A percentile compares a stretch with the other conserved stretches of the same genome.
Evolutionary conservation across 2,329 filamentous ascomycete genomes (phyloP).

Genomic region (Scytalidium sp.): DNA sequence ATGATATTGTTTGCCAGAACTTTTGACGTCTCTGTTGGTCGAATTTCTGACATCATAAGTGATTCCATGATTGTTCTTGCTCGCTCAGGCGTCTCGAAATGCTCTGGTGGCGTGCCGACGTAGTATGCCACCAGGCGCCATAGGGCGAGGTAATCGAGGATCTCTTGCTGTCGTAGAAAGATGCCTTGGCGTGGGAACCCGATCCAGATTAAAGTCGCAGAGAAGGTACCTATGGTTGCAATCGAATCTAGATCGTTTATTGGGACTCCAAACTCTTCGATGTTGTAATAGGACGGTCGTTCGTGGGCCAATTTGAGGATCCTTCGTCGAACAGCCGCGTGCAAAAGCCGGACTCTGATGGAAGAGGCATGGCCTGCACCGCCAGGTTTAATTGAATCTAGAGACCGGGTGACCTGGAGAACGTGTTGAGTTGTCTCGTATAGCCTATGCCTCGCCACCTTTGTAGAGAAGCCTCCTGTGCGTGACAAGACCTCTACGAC

Average conservation of each 20-base stretch:
- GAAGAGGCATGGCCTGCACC: constrained; percentile 64
- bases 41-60: constrained; percentile 62
- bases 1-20: constrained; percentile 75
- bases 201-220: constrained; percentile 63
- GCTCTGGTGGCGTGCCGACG: constrained; percentile 63
- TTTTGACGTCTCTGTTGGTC: constrained; percentile 59
- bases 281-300: constrained; percentile 59
- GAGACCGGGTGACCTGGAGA: constrained; percentile 64
- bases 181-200: constrained; percentile 72
- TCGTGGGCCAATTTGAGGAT: constrained; percentile 58
- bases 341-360: constrained; percentile 66
- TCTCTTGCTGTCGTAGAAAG: constrained; percentile 58
- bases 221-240: constrained; percentile 70
- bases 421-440: constrained; percentile 76
- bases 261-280: constrained; percentile 57
- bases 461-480: constrained; percentile 70
- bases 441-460: constrained; percentile 62
- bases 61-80: constrained; percentile 66
- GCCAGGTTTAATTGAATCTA: constrained; percentile 64
- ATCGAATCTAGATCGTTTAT: constrained; percentile 76
- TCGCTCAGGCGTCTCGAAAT: constrained; percentile 51
- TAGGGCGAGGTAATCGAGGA: constrained; percentile 67
- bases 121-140: constrained; percentile 75
- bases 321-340: constrained; percentile 63
- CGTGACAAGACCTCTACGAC: constrained; percentile 72